Conservation (phyloP, 2,329 filamentous ascomycete species). For the Tolypocladium ophioglossoides region DNA sequence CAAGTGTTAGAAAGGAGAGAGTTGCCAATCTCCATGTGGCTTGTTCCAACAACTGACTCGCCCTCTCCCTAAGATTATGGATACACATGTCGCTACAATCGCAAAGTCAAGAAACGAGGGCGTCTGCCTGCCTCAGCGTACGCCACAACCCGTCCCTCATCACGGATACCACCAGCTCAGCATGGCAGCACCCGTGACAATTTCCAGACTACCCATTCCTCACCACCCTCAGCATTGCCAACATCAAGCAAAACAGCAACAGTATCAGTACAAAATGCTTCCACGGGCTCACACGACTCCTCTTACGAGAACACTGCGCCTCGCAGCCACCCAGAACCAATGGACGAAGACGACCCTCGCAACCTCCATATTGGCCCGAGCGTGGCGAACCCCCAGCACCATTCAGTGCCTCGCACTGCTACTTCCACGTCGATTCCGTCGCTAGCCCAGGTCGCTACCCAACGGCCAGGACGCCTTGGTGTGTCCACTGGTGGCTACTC, state of each 20-base stretch:
- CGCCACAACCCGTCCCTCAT: not conserved
- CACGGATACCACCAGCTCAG: not conserved
- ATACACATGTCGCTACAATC: conserved; percentile 25
- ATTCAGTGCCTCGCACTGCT: conserved; percentile 3
- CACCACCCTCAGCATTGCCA: not conserved
- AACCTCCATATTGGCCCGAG: not conserved
- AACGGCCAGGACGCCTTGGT: conserved; percentile 1
- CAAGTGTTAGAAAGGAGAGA: not conserved
- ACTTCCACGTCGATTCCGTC: conserved; percentile 11
- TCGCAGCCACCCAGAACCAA: not conserved
- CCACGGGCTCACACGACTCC: not conserved
- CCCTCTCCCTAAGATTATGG: conserved; percentile 20
- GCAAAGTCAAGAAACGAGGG: conserved; percentile 25
- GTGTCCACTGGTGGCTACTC: not conserved
- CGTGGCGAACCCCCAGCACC: not conserved
- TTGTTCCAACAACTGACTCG: not conserved
- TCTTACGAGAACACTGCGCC: not conserved
- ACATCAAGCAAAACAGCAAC: not conserved
- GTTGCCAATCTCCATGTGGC: not conserved
- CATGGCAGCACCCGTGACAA: not conserved
- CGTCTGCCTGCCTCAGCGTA: conserved; percentile 17
- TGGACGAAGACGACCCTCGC: not conserved
- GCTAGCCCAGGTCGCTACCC: conserved; percentile 10
- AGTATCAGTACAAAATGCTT: not conserved
- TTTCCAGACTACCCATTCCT: not conserved